These are phyloP conservation scores for Globisporangium emineosum DNA, from an alignment of 352 stramenopile genomes.

Conservation along the genomic window DNA sequence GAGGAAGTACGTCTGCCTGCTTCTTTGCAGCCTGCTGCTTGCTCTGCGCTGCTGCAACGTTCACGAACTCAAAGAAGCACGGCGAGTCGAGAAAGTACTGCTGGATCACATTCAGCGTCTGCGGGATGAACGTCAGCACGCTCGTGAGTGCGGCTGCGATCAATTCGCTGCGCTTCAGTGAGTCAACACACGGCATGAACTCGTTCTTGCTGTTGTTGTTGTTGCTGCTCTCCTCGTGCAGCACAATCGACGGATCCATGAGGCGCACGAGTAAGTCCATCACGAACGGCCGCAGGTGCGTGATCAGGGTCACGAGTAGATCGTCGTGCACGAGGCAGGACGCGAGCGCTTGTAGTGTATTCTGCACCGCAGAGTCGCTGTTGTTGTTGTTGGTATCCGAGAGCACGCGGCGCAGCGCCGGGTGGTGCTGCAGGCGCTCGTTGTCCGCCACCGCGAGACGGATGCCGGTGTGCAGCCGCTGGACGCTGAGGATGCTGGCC, in stretches of 20 bases:
- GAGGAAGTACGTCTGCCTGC: constrained; percentile 22
- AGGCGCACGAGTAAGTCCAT: constrained; percentile 70
- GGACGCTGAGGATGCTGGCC: constrained; percentile 28
- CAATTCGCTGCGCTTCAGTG: constrained; percentile 45
- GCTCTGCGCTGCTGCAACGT: constrained; percentile 35
- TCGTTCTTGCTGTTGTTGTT: not conserved
- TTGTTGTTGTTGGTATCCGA: constrained; percentile 12
- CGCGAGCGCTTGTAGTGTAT: constrained; percentile 53
- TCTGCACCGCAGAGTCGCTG: constrained; percentile 19
- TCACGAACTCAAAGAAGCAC: constrained; percentile 78
- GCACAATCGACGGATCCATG: constrained; percentile 37
- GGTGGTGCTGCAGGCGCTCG: constrained; percentile 31
- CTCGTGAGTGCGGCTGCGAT: constrained; percentile 51
- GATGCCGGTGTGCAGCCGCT: constrained; percentile 27
- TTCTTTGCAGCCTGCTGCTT: constrained; percentile 32
- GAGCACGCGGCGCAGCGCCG: constrained; percentile 32
- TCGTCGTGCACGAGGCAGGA: constrained; percentile 47
- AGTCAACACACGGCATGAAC: constrained; percentile 38
- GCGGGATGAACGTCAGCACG: constrained; percentile 50
- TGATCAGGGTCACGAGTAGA: constrained; percentile 43
- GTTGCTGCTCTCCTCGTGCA: constrained; percentile 36
- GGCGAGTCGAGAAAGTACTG: constrained; percentile 62
- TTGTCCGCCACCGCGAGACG: constrained; percentile 19
- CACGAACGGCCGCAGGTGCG: constrained; percentile 65
- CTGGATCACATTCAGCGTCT: constrained; percentile 51